Conservation (phyloP, 495 filamentous ascomycete genomes). For the Talaromyces nanjingensis region DNA sequence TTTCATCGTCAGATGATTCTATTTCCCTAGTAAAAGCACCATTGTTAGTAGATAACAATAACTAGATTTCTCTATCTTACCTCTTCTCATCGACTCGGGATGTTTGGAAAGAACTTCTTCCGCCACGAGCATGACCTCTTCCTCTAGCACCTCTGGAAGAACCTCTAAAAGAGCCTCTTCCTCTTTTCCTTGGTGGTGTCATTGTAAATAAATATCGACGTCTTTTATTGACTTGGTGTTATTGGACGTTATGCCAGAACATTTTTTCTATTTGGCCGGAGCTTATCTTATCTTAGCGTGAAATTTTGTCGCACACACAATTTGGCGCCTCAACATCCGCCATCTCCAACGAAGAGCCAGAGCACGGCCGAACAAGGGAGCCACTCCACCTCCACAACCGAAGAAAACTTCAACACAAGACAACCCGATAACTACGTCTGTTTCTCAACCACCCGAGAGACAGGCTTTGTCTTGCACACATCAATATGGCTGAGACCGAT, state of each 20-base stretch:
- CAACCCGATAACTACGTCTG: slow-evolving; percentile 8
- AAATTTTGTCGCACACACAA: slow-evolving; percentile 46
- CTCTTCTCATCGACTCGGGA: slow-evolving; percentile 36
- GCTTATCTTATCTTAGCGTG: slow-evolving; percentile 52
- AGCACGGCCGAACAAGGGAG: slow-evolving; percentile 20
- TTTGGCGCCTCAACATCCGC: slow-evolving; percentile 8
- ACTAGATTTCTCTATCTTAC: slow-evolving; percentile 18
- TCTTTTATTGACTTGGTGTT: neutral
- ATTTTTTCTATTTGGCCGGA: slow-evolving; percentile 6
- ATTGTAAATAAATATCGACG: slow-evolving; percentile 9
- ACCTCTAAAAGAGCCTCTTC: slow-evolving; percentile 25
- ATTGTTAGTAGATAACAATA: neutral
- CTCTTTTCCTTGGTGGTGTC: slow-evolving; percentile 20
- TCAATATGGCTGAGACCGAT: slow-evolving; percentile 75
- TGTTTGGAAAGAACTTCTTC: slow-evolving; percentile 25
- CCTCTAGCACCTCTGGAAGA: slow-evolving; percentile 25
- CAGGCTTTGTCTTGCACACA: slow-evolving; percentile 2
- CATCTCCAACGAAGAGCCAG: neutral
- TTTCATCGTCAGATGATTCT: slow-evolving; percentile 25
- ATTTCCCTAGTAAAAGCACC: too few species aligned
- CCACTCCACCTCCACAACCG: slow-evolving; percentile 18
- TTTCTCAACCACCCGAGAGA: slow-evolving; percentile 3
- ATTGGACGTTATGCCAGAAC: neutral
- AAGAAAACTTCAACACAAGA: slow-evolving; percentile 12
- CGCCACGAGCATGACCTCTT: slow-evolving; percentile 13